Base-by-base conservation (phyloP, 768 basidiomycete species). In the Tremella fuciformis region DNA sequence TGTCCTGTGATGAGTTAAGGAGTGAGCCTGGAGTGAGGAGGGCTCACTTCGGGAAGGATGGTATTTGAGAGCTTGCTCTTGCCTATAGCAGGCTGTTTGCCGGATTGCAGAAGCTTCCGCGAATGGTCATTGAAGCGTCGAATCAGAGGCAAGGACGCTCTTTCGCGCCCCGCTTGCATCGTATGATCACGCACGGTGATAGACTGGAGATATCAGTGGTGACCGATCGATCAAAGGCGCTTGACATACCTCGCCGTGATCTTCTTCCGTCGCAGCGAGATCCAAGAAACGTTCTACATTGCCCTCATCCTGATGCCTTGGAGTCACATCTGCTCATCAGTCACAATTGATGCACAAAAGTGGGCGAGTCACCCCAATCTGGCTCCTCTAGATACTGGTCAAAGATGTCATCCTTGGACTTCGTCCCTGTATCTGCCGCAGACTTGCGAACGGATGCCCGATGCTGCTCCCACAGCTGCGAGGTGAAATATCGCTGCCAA, bases 111-210 rank as follows among this genome's bases (percentile, higher is more conserved):
- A 9, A 97, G 79, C 64, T 91, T 80, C 66, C 94, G 91, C 0
- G 91, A 96, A 76, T 99, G 96, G 70, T 97, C 91, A 69, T 98
- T 99, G 79, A 99, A 98, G 73, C 93, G 89, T 50, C 94, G 83
- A 64, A 99, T 98, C 48, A 98, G 82, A 0, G 96, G 96, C 21
- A 99, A 78, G 13, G 89, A 88, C 37, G 86, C 87, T 50, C 85
- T 83, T 75, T 96, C 88, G 69, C 87, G 83, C 15, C 96, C 96
- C 13, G 94, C 85, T 74, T 90, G 90, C 96, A 98, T 99, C 1
- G 96, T 98, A 21, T 89, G 73, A 67, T 99, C 96, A 74, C 83
- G 86, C 64, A 86, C 84, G 66, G 94, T 94, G 18, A 90, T 89
- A 1, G 88, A 88, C 90, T 96, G 64, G 26, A 29, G 54, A n/a